Conservation (phyloP, 2,329 filamentous ascomycete genomes). For the Venturia asperata region DNA sequence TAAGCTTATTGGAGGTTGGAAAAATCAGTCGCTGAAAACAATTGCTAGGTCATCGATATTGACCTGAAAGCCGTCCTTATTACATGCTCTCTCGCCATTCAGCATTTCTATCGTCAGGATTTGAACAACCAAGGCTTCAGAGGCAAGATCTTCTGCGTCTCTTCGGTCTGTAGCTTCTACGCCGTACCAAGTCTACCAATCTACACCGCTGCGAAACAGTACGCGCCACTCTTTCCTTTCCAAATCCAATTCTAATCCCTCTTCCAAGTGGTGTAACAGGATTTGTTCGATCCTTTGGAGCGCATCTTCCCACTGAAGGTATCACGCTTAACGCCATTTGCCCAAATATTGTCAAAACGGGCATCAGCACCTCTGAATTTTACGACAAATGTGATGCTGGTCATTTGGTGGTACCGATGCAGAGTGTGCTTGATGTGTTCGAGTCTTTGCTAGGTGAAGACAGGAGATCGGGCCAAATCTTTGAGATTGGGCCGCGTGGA, state of each 20-base stretch:
- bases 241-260: not conserved
- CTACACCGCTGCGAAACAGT: conserved; percentile 40
- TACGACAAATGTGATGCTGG: conserved; percentile 33
- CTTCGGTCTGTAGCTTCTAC: conserved; percentile 40
- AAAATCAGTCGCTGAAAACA: not conserved
- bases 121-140: conserved; percentile 29
- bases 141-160: conserved; percentile 32
- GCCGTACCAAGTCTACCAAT: conserved; percentile 37
- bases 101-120: conserved; percentile 39
- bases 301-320: conserved; percentile 33
- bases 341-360: conserved; percentile 37
- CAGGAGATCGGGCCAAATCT: conserved; percentile 35
- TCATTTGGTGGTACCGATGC: conserved; percentile 35
- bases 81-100: conserved; percentile 36
- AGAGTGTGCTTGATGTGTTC: conserved; percentile 36
- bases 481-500: conserved; percentile 37
- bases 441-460: conserved; percentile 31
- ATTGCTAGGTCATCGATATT: conserved; percentile 31
- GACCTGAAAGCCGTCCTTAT: conserved; percentile 39
- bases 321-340: conserved; percentile 40
- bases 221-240: conserved; percentile 16
- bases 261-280: conserved; percentile 30
- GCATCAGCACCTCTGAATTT: conserved; percentile 33
- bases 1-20: not conserved
- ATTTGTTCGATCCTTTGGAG: conserved; percentile 37